phyloP scores from a whole-genome alignment of 176 grass and related monocot genomes.

The Ananas comosus region DNA sequence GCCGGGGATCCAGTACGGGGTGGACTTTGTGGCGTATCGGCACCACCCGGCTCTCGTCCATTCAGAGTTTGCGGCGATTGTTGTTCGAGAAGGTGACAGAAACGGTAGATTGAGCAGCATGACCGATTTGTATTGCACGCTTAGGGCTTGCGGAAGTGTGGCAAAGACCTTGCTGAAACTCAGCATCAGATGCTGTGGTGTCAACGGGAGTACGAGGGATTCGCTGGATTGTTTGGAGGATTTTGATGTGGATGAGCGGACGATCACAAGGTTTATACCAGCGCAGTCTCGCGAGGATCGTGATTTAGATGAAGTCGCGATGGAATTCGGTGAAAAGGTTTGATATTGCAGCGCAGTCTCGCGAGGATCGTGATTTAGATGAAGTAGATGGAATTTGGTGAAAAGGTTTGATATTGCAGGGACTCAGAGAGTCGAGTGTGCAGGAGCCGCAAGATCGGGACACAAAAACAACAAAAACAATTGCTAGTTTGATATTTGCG shows the following conservation, averaged over 20 bases:
- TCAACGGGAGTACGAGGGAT: slow-evolving; percentile 13
- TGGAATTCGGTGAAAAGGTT: background rate
- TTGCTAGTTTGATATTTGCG: no score
- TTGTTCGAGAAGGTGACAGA: slow-evolving; percentile 27
- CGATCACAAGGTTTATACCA: slow-evolving; percentile 41
- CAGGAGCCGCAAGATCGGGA: no score
- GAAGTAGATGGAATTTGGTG: no score
- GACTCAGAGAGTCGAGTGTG: no score
- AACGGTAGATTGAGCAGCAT: slow-evolving; percentile 30
- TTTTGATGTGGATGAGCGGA: slow-evolving; percentile 43
- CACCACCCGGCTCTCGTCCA: slow-evolving; percentile 64
- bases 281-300: slow-evolving; percentile 39
- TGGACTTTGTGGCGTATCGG: slow-evolving; percentile 61
- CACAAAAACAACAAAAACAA: no score
- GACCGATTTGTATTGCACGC: slow-evolving; percentile 45
- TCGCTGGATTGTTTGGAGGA: slow-evolving; percentile 35
- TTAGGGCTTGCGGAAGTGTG: slow-evolving; percentile 48
- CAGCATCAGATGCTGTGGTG: slow-evolving; percentile 9
- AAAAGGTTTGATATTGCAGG: no score
- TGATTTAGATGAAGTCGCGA: background rate
- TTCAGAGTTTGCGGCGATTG: slow-evolving; percentile 58
- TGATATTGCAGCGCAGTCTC: no score
- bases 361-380: no score
- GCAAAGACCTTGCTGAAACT: slow-evolving; percentile 64
- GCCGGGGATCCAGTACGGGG: slow-evolving; percentile 42